A percentile compares a stretch with the other conserved stretches of the same genome.
These are phyloP conservation scores for Vitis cinerea DNA, from an alignment of 164 flowering plant genomes.

Conservation along the genomic window DNA sequence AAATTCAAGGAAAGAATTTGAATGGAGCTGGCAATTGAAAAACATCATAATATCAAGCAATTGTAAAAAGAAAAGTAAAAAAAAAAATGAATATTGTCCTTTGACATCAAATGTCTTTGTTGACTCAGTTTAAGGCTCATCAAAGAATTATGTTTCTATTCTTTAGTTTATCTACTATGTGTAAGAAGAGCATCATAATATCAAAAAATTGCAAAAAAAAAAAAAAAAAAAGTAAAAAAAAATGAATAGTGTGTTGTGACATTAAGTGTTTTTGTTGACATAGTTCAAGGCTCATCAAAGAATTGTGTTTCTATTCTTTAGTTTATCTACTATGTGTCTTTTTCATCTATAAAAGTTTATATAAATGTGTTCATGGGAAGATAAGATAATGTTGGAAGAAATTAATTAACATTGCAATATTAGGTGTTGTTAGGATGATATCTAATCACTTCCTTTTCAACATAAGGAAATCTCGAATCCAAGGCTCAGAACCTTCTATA, in stretches of 20 bases:
- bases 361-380: constrained; percentile 55
- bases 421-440: constrained; percentile 98
- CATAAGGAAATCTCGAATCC: constrained; percentile 35
- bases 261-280: too few species aligned
- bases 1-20: too few species aligned
- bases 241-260: too few species aligned
- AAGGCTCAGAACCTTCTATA: not conserved
- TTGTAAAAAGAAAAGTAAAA: too few species aligned
- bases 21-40: too few species aligned
- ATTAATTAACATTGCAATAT: constrained; percentile 76
- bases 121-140: not conserved
- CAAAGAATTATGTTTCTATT: not conserved
- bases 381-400: constrained; percentile 91
- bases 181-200: too few species aligned
- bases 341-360: not conserved
- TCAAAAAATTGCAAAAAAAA: too few species aligned
- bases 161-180: not conserved
- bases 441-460: constrained; percentile 95
- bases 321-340: not conserved
- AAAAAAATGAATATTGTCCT: too few species aligned
- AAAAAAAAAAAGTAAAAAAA: too few species aligned
- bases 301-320: not conserved
- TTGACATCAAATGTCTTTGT: too few species aligned
- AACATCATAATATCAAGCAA: too few species aligned
- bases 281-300: not conserved